Base-by-base conservation (phyloP, 2,329 filamentous ascomycete genomes). In the Nemania bipapillata region DNA sequence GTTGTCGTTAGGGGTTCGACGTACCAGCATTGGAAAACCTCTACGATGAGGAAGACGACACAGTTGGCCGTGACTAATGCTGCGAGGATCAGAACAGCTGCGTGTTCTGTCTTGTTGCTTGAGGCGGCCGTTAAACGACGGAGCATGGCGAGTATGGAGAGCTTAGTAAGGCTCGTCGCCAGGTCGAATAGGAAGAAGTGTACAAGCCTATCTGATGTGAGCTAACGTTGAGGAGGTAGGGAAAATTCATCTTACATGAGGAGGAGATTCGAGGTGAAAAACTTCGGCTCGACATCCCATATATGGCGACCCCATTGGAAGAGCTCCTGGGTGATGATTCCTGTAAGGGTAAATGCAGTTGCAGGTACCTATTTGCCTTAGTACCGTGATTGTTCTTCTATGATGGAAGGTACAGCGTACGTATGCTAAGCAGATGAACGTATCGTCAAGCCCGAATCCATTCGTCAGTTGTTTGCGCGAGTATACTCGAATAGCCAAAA, bases 81-180 rank as follows among this genome's bases (percentile, higher is more conserved):
- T 2, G 74, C 76, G n/a, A 81, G 72, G 9, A 73, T 65, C 17
- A 76, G 58, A 17, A 80, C 77, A 20, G 79, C 70, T 30, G 70
- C 73, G 24, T 76, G 77, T 68, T 80, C 77, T 45, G 74, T 75
- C 26, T 72, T 74, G 60, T 71, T 72, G 5, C 72, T 72, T 2
- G 76, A 77, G 4, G 77, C 77, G 17, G 76, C 74, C 2, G 80
- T 77, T 15, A 83, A 73, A 24, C 80, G 74, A 54, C 81, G 78
- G 30, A 82, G 75, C 47, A 82, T 76, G 11, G 77, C 76, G 8
- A 83, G 77, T 75, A 82, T 82, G 1, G 81, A 83, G 9, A 83
- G 68, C 65, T 83, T 83, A 2, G 79, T 82, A 40, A 83, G 70
- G 45, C 72, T 79, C 1, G 81, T 81, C 1, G 81, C 74, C 12